Evolutionary conservation across 2,329 filamentous ascomycete genomes (phyloP).

Genomic region (Monosporascus cannonballus): DNA sequence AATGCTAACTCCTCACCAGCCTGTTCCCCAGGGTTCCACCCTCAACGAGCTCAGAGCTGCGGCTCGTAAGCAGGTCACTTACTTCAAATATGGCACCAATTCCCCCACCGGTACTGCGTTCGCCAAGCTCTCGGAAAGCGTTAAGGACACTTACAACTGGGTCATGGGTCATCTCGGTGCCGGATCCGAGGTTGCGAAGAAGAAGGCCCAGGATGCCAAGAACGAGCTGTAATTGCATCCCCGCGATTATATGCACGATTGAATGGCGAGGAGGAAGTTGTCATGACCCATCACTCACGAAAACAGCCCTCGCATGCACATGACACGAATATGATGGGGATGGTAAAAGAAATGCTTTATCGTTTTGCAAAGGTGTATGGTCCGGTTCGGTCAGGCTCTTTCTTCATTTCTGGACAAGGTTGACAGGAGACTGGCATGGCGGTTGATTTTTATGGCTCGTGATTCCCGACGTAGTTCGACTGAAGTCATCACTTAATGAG

Average conservation of each 20-base stretch:
- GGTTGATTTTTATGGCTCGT: background rate
- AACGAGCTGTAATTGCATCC: conserved; percentile 40
- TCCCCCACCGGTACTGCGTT: conserved; percentile 60
- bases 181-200: conserved; percentile 41
- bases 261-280: background rate
- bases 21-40: conserved; percentile 60
- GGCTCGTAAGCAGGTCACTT: conserved; percentile 67
- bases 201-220: conserved; percentile 39
- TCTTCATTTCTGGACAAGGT: background rate
- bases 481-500: background rate
- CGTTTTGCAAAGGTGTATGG: background rate
- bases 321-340: background rate
- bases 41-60: conserved; percentile 64
- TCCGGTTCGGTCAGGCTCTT: background rate
- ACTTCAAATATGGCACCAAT: conserved; percentile 70
- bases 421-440: background rate
- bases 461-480: background rate
- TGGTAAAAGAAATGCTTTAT: background rate
- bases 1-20: conserved; percentile 22
- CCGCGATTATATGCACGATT: background rate
- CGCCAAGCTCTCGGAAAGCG: conserved; percentile 52
- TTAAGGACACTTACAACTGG: conserved; percentile 46
- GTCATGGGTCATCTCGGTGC: conserved; percentile 40
- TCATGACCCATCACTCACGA: background rate
- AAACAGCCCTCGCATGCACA: too few species aligned